A percentile compares a stretch with the other conserved stretches of the same genome.
Conservation (phyloP, 2,329 filamentous ascomycete genomes). For the Lecanosticta acicola region DNA sequence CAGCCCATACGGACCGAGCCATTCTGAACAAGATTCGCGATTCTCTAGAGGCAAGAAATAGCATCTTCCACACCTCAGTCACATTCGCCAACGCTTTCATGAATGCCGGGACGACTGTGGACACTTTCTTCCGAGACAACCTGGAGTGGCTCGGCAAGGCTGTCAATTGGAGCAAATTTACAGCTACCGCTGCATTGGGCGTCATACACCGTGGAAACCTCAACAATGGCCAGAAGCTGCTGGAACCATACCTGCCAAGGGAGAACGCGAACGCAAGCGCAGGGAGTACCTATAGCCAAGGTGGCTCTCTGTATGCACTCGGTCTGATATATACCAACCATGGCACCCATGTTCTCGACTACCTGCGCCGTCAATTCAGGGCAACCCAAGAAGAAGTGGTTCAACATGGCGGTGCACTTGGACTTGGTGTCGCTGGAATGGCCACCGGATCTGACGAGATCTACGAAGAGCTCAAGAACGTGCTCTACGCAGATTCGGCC, state of each 20-base stretch:
- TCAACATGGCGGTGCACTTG: slow-evolving; percentile 91
- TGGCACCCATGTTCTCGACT: slow-evolving; percentile 80
- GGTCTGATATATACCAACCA: slow-evolving; percentile 97
- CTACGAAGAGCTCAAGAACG: slow-evolving; percentile 82
- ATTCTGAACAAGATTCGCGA: slow-evolving; percentile 96
- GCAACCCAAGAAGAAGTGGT: slow-evolving; percentile 84
- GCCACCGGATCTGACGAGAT: slow-evolving; percentile 85
- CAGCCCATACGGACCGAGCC: slow-evolving; percentile 80
- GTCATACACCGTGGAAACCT: slow-evolving; percentile 96
- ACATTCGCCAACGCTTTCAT: slow-evolving; percentile 98
- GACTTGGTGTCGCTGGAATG: slow-evolving; percentile 95
- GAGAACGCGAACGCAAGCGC: slow-evolving; percentile 61
- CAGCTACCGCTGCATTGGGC: slow-evolving; percentile 88
- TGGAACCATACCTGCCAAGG: slow-evolving; percentile 89
- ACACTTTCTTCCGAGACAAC: slow-evolving; percentile 98
- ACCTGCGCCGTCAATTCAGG: slow-evolving; percentile 68
- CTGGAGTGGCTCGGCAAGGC: slow-evolving; percentile 97
- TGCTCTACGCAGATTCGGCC: slow-evolving; percentile 88
- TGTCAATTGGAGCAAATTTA: slow-evolving; percentile 99
- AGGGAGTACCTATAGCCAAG: slow-evolving; percentile 91
- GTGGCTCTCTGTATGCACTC: slow-evolving; percentile 90
- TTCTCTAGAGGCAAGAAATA: slow-evolving; percentile 90
- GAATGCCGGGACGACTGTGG: slow-evolving; percentile 96
- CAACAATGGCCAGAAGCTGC: slow-evolving; percentile 82
- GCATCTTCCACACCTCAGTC: slow-evolving; percentile 95